phyloP scores from a whole-genome alignment of 768 basidiomycete genomes.

The Butyriboletus loyo region DNA sequence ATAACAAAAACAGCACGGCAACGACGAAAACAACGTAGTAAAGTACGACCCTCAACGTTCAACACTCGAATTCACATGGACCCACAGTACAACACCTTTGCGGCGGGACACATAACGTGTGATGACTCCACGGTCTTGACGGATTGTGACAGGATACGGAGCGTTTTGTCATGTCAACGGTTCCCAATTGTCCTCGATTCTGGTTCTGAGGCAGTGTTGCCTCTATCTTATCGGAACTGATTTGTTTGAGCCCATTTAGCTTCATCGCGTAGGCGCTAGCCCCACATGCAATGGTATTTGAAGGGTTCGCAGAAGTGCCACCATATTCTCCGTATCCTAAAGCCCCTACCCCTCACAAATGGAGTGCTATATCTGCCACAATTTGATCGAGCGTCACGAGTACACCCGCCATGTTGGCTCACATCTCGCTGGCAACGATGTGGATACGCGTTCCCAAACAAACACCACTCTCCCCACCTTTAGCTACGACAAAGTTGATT shows the following conservation, averaged over 20 bases:
- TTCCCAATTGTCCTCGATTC: not conserved
- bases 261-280: not conserved
- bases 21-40: no score
- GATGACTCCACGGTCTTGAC: not conserved
- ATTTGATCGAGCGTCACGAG: constrained; percentile 8
- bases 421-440: not conserved
- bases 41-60: not conserved
- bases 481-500: not conserved
- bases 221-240: not conserved
- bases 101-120: not conserved
- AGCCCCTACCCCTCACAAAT: not conserved
- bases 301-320: not conserved
- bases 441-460: not conserved
- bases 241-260: no score
- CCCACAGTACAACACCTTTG: constrained; percentile 1
- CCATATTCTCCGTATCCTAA: not conserved
- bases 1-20: no score
- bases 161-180: constrained; percentile 6
- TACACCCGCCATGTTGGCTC: constrained; percentile 11
- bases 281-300: not conserved
- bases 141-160: not conserved
- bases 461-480: not conserved
- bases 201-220: not conserved
- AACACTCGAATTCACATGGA: not conserved
- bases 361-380: constrained; percentile 18